Evolutionary conservation across 768 basidiomycete species (phyloP), one percentile per base, ranked within the genome.

Genomic region (Sutorius australiensis): DNA sequence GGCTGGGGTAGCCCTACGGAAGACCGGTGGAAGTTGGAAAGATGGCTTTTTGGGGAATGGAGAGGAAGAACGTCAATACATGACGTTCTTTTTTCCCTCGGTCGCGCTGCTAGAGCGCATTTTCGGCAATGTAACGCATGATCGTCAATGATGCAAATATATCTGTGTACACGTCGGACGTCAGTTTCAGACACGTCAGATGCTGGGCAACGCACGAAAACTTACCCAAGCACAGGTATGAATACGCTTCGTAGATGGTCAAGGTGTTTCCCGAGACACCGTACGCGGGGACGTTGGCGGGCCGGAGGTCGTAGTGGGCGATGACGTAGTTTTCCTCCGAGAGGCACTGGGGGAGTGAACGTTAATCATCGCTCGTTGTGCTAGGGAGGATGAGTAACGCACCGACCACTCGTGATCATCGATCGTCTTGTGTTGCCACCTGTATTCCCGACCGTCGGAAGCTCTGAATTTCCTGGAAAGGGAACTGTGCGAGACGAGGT

Each of bases 361-460:
- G 48, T 34, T 34, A 38, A 32, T 46, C 47, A 33, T 46, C 38
- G 34, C 58, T 44, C 52, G 57, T 41, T n/a, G 33, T 17, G 17
- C 6, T 3, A 38, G 32, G 36, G 53, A 21, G 49, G 13, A 53
- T 13, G 46, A 27, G 40, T n/a, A 19, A 77, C 87, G 65, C 66
- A 89, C 87, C 64, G 86, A 76, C 87, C 87, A 90, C 70, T 89
- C 86, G 53, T 87, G 86, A 16, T 77, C 82, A 8, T 75, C 73
- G 30, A 77, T 66, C 37, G 72, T 73, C 30, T 76, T 76, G 67
- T 81, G 73, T 28, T 78, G 77, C 87, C 87, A 90, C 64, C 75
- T 75, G 59, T 89, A 89, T 61, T 89, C 86, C 27, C 75, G 75
- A 32, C 86, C 86, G 64, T 89, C 85, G 37, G 82, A 82, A 14